A percentile compares a stretch with the other conserved stretches of the same genome.
Evolutionary conservation across 139 green algal genomes (phyloP).

Genomic region (Ettlia oleoabundans): DNA sequence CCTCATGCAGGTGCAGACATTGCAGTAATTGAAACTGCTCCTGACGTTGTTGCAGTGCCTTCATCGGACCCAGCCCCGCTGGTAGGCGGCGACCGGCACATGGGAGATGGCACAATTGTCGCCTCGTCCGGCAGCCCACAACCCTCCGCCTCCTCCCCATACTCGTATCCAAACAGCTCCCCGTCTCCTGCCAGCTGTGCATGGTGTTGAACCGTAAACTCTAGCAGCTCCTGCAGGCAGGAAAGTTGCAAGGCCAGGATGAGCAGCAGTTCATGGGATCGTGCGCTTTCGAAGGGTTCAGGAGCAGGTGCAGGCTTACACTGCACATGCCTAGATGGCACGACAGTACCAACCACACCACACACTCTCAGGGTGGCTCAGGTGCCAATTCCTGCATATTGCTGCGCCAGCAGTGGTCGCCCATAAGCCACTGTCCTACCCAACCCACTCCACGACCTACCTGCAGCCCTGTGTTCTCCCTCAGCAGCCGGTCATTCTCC

Average conservation of each 20-base stretch:
- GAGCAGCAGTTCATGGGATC: neutral
- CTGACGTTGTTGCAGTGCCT: too few species aligned
- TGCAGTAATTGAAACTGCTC: too few species aligned
- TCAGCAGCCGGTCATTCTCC: conserved; percentile 61
- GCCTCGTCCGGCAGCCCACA: too few species aligned
- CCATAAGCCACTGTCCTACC: neutral
- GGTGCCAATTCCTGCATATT: too few species aligned
- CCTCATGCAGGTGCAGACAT: too few species aligned
- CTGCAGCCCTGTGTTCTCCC: conserved; percentile 62
- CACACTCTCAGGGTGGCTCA: too few species aligned
- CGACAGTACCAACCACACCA: too few species aligned
- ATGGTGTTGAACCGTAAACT: conserved; percentile 38
- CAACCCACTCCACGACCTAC: conserved; percentile 1
- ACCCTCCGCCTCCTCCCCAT: conserved; percentile 21
- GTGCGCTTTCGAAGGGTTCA: neutral
- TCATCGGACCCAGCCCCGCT: too few species aligned
- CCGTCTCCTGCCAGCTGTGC: conserved; percentile 33
- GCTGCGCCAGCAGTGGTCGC: too few species aligned
- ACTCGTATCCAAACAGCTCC: conserved; percentile 35
- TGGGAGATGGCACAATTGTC: too few species aligned
- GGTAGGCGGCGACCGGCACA: too few species aligned
- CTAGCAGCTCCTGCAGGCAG: conserved; percentile 41
- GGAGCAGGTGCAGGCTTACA: neutral
- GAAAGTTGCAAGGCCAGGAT: neutral
- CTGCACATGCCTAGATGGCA: too few species aligned